Conservation (phyloP, 1,284 basidiomycete species). For the Pseudozyma thailandica region DNA sequence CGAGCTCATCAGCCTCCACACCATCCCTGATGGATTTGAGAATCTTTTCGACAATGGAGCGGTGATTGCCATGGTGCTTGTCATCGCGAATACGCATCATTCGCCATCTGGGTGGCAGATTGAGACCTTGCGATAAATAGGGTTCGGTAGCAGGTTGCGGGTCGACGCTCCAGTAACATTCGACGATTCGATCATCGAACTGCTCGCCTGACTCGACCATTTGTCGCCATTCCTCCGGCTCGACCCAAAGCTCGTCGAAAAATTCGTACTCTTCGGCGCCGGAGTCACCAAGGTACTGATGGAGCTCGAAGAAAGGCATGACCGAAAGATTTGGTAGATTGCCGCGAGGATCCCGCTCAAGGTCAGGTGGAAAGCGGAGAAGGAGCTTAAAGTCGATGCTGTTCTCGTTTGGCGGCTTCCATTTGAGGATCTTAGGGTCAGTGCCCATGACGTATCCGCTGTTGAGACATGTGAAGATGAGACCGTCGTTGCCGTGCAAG, state of each 20-base stretch:
- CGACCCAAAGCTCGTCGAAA: slow-evolving; percentile 86
- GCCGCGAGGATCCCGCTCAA: slow-evolving; percentile 59
- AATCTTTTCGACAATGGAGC: slow-evolving; percentile 60
- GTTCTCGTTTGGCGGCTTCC: slow-evolving; percentile 98
- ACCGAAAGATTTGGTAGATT: slow-evolving; percentile 78
- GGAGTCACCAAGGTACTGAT: slow-evolving; percentile 73
- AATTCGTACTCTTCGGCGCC: slow-evolving; percentile 75
- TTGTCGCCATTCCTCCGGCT: slow-evolving; percentile 92
- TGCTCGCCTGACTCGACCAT: slow-evolving; percentile 87
- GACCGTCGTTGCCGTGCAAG: slow-evolving; percentile 92
- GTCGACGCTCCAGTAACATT: slow-evolving; percentile 84
- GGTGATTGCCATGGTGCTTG: slow-evolving; percentile 65
- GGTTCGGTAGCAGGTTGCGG: slow-evolving; percentile 54
- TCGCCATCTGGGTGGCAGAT: slow-evolving; percentile 59
- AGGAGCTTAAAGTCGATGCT: slow-evolving; percentile 96
- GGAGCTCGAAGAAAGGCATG: slow-evolving; percentile 86
- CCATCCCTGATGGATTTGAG: slow-evolving; percentile 63
- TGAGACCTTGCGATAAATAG: slow-evolving; percentile 21
- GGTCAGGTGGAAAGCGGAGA: slow-evolving; percentile 83
- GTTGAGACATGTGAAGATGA: slow-evolving; percentile 94
- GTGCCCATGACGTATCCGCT: slow-evolving; percentile 89
- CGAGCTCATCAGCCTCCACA: slow-evolving; percentile 57
- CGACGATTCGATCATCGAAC: slow-evolving; percentile 90
- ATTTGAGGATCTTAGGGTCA: slow-evolving; percentile 88
- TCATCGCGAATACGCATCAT: slow-evolving; percentile 65